Evolutionary conservation across 1,284 basidiomycete genomes (phyloP), one percentile per base, ranked within the genome.

Genomic region (Microbotryum violaceum): DNA sequence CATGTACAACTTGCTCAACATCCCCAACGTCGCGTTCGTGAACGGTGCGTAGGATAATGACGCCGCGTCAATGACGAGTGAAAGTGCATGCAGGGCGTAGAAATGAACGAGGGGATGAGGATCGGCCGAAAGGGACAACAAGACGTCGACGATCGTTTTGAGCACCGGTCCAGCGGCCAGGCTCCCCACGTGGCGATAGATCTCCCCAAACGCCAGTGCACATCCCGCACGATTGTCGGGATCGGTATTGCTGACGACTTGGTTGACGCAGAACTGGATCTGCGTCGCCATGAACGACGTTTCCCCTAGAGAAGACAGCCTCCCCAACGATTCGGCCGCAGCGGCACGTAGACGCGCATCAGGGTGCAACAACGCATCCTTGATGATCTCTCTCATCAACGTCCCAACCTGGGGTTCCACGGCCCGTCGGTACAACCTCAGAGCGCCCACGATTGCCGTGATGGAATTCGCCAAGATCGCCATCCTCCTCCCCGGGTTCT

Each of bases 21-120:
- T 87, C 14, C 89, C 91, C 21, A 98, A 80, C 0, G 93, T 97
- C 68, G 85, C 85, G 2, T 87, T 82, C 2, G 97, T 88, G 71
- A 88, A 96, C 0, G 91, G 88, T 12, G 88, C 85, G 74, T 97
- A 99, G 4, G 89, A 86, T 56, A 98, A 78, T 75, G 88, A 92
- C 2, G 94, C 93, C 5, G 93, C 87, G 70, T 92, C 87, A 73
- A 97, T 86, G 56, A 98, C 93, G 31, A 85, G 81, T 12, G 86
- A 84, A 25, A 99, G 80, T 0, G 96, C 89, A 55, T 84, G 85
- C 61, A 98, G 79, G 1, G 94, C 86, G 82, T 88, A 92, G 74
- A 88, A 97, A 76, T 98, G 93, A 6, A 97, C 96, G 14, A 92
- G 83, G 0, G 96, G 96, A 74, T 98, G 96, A 0, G 96, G 91